These are phyloP conservation scores for Fusarium phyllophilum DNA, from an alignment of 2,329 filamentous ascomycete species.

Conservation along the genomic window DNA sequence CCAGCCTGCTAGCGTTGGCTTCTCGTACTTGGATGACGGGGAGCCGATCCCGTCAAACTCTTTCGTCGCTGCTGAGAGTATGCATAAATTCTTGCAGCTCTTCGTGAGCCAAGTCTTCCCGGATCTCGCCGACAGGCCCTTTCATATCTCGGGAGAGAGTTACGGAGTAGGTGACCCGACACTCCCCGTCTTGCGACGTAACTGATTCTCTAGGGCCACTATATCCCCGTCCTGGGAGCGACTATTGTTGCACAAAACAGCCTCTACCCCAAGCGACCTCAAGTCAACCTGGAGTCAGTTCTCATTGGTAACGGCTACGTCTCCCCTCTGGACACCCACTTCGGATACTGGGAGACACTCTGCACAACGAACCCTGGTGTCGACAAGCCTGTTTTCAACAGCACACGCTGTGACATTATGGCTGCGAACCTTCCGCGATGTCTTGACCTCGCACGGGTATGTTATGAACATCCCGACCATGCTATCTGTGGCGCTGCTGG, in stretches of 20 bases:
- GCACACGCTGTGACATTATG: constrained; percentile 26
- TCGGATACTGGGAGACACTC: constrained; percentile 36
- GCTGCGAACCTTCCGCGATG: constrained; percentile 33
- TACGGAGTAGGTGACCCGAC: constrained; percentile 11
- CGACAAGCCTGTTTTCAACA: constrained; percentile 24
- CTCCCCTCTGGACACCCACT: constrained; percentile 29
- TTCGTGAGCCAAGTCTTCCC: constrained; percentile 27
- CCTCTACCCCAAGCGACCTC: constrained; percentile 13
- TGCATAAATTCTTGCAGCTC: constrained; percentile 34
- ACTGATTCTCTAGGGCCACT: constrained; percentile 19
- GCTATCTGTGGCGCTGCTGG: constrained; percentile 26
- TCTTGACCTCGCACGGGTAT: constrained; percentile 23
- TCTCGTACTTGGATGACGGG: constrained; percentile 34
- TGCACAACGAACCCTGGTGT: constrained; percentile 35
- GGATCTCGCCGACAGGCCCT: constrained; percentile 1
- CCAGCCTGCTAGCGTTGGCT: constrained; percentile 35
- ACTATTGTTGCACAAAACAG: constrained; percentile 37
- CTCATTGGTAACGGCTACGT: constrained; percentile 37
- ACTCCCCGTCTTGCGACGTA: accelerated
- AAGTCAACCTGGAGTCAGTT: constrained; percentile 22
- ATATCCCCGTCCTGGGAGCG: constrained; percentile 33
- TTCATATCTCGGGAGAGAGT: constrained; percentile 35
- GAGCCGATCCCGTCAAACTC: constrained; percentile 26
- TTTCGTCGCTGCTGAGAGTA: constrained; percentile 28
- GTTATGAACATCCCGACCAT: constrained; percentile 32